Evolutionary conservation across 306 rosid species (phyloP).

Genomic region (Corylus heterophylla): DNA sequence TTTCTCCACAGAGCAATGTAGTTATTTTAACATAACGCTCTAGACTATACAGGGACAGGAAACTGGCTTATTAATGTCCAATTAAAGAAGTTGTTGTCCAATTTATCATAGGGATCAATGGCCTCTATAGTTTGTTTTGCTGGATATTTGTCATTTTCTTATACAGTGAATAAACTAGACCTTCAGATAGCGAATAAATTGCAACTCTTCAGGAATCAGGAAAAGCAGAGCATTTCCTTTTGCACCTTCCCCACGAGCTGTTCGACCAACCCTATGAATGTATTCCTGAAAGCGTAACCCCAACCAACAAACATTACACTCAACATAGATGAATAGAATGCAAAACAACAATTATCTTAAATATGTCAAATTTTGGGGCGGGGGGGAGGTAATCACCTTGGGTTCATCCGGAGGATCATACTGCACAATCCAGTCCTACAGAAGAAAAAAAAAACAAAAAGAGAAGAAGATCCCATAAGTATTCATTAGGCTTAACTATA

Average conservation of each 20-base stretch:
- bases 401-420: constrained; percentile 99
- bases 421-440: constrained; percentile 99
- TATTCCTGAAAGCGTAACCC: constrained; percentile 64
- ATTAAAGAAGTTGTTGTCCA: not conserved
- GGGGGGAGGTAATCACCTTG: constrained; percentile 49
- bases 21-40: no score
- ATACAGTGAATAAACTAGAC: not conserved
- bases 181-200: constrained; percentile 7
- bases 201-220: constrained; percentile 10
- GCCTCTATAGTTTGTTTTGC: not conserved
- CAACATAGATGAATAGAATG: constrained; percentile 10
- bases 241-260: constrained; percentile 94
- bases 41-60: not conserved
- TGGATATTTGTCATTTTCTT: not conserved
- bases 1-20: no score
- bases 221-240: constrained; percentile 5
- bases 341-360: not conserved
- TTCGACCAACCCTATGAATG: constrained; percentile 96
- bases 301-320: constrained; percentile 17
- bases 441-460: not conserved
- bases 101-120: not conserved
- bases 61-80: not conserved
- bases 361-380: not conserved
- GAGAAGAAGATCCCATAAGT: not conserved
- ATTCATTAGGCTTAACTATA: not conserved